Evolutionary conservation across 371 early-diverging fungal species (phyloP).

Genomic region (Amoeboaphelidium protococcarum): DNA sequence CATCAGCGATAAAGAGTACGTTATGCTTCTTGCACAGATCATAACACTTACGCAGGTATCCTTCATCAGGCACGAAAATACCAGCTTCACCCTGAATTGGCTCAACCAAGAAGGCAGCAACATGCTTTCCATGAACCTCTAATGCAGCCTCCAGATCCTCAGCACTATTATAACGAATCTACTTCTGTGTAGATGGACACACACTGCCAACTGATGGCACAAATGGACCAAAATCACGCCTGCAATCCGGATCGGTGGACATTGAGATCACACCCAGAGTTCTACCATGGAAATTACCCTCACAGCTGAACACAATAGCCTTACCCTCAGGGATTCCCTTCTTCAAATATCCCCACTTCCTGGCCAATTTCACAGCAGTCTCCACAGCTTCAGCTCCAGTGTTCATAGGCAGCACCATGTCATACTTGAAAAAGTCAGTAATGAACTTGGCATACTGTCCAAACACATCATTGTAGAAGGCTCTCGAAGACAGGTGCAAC

Average conservation of each 20-base stretch:
- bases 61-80: slow-evolving; percentile 30
- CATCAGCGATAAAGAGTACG: slow-evolving; percentile 71
- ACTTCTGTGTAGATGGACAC: slow-evolving; percentile 41
- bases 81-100: slow-evolving; percentile 93
- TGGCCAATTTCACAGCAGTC: slow-evolving; percentile 89
- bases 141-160: slow-evolving; percentile 65
- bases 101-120: slow-evolving; percentile 68
- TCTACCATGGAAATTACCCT: slow-evolving; percentile 95
- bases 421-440: too few species aligned
- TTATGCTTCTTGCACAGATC: slow-evolving; percentile 47
- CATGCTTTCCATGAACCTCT: slow-evolving; percentile 41
- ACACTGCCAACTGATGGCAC: slow-evolving; percentile 53
- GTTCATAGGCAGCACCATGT: slow-evolving; percentile 19
- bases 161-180: too few species aligned
- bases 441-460: slow-evolving; percentile 63
- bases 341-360: slow-evolving; percentile 81
- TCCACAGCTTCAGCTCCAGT: slow-evolving; percentile 96
- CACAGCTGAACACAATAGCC: too few species aligned
- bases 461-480: slow-evolving; percentile 83
- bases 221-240: slow-evolving; percentile 71
- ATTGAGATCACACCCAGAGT: slow-evolving; percentile 83
- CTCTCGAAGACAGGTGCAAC: slow-evolving; percentile 67
- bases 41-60: slow-evolving; percentile 45
- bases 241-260: slow-evolving; percentile 73
- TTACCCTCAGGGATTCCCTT: slow-evolving; percentile 63